phyloP scores from a whole-genome alignment of 306 rosid species.

The Sicyos baderoa region DNA sequence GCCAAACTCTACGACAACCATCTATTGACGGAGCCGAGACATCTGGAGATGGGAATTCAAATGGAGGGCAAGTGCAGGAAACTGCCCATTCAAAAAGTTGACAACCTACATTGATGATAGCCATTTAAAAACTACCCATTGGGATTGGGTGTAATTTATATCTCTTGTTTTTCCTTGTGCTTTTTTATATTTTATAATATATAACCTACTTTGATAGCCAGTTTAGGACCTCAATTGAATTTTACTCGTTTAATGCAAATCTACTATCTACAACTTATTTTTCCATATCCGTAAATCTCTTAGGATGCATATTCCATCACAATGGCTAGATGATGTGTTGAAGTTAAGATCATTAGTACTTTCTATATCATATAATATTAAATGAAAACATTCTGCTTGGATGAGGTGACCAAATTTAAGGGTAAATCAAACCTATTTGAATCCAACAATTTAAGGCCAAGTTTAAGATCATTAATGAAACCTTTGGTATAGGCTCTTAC shows the following conservation, averaged over 20 bases:
- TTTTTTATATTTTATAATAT: not conserved
- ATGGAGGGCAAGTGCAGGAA: constrained; percentile 22
- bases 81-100: constrained; percentile 26
- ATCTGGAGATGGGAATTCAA: constrained; percentile 21
- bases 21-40: constrained; percentile 17
- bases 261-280: not conserved
- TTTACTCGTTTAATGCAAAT: not conserved
- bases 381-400: no score
- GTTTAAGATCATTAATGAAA: no score
- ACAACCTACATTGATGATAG: not conserved
- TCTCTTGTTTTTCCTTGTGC: not conserved
- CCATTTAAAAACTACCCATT: no score
- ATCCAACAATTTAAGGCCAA: no score
- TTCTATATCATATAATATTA: no score
- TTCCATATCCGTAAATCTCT: no score
- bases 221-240: constrained; percentile 3
- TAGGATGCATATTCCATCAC: no score
- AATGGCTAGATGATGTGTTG: no score
- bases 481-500: no score
- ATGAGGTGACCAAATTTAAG: no score
- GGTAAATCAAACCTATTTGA: no score
- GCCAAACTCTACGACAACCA: not conserved
- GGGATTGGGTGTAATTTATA: not conserved
- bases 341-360: no score
- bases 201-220: not conserved